Percentiles rank a stretch among this genome's conserved stretches.
Evolutionary conservation across 2,329 filamentous ascomycete genomes (phyloP).

Genomic region (Xylaria sp.): DNA sequence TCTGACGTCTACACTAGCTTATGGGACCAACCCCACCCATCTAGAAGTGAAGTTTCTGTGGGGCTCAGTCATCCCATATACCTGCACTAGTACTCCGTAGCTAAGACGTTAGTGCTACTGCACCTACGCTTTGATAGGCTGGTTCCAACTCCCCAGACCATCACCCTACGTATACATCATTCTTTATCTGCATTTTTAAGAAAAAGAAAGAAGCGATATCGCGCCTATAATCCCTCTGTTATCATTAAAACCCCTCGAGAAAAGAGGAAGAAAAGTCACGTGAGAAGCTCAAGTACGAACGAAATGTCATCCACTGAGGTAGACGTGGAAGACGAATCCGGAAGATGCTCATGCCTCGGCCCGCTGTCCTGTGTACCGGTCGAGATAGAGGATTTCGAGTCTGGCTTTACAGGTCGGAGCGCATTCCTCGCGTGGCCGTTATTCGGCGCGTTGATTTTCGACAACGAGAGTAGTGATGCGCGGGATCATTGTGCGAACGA

Average conservation of each 20-base stretch:
- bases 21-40: neutral
- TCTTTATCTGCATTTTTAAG: neutral
- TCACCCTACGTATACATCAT: neutral
- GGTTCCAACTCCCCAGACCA: neutral
- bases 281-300: neutral
- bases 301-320: conserved; percentile 27
- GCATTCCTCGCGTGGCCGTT: conserved; percentile 71
- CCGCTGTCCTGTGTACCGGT: conserved; percentile 56
- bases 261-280: neutral
- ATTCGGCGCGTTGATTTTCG: conserved; percentile 75
- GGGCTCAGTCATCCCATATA: neutral
- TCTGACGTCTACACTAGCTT: conserved; percentile 6
- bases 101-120: neutral
- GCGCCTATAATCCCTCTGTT: neutral
- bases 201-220: neutral
- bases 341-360: conserved; percentile 55
- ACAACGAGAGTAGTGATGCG: conserved; percentile 79
- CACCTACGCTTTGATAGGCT: neutral
- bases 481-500: conserved; percentile 84
- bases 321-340: conserved; percentile 49
- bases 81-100: too few species aligned
- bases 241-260: neutral
- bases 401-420: conserved; percentile 51
- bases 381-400: conserved; percentile 40
- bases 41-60: conserved; percentile 3